Conservation (phyloP, 352 stramenopile species). For the Pythium insidiosum region DNA sequence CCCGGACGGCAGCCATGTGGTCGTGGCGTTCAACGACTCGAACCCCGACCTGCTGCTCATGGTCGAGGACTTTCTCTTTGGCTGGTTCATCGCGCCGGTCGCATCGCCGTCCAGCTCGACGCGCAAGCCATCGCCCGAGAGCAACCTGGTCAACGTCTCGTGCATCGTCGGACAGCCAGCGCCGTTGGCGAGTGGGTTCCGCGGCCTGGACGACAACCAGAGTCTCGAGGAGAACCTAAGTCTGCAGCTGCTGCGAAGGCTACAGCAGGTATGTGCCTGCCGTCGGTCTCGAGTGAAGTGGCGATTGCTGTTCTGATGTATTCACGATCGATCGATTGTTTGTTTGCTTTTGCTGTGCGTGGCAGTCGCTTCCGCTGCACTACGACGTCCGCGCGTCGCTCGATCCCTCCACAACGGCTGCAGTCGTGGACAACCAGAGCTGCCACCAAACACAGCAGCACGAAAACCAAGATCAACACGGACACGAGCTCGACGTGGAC, state of each 20-base stretch:
- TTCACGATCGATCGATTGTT: too few relatives aligned
- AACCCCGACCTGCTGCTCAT: constrained; percentile 10
- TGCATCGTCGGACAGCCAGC: constrained; percentile 16
- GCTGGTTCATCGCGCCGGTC: constrained; percentile 19
- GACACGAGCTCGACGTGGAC: too few relatives aligned
- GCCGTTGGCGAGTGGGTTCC: too few relatives aligned
- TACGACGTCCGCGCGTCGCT: constrained; percentile 7
- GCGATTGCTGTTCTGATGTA: too few relatives aligned
- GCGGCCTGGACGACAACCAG: constrained; percentile 16
- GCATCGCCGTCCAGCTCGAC: too few relatives aligned
- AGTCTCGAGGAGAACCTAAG: constrained; percentile 28
- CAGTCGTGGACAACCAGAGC: too few relatives aligned
- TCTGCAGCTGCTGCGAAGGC: constrained; percentile 33
- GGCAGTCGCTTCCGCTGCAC: constrained; percentile 9
- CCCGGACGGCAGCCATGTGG: constrained; percentile 19
- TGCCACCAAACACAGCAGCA: too few relatives aligned
- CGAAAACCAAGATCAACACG: too few relatives aligned
- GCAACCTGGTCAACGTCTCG: constrained; percentile 17
- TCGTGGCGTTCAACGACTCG: constrained; percentile 20
- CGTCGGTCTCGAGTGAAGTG: too few relatives aligned
- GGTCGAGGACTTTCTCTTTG: constrained; percentile 21
- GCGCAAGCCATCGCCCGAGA: not conserved
- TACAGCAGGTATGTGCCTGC: constrained; percentile 19
- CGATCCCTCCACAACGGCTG: too few relatives aligned
- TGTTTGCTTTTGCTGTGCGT: too few relatives aligned